A percentile compares a stretch with the other conserved stretches of the same genome.
These are phyloP conservation scores for Neospermospora avenae DNA, from an alignment of 2,329 filamentous ascomycete genomes.

Conservation along the genomic window DNA sequence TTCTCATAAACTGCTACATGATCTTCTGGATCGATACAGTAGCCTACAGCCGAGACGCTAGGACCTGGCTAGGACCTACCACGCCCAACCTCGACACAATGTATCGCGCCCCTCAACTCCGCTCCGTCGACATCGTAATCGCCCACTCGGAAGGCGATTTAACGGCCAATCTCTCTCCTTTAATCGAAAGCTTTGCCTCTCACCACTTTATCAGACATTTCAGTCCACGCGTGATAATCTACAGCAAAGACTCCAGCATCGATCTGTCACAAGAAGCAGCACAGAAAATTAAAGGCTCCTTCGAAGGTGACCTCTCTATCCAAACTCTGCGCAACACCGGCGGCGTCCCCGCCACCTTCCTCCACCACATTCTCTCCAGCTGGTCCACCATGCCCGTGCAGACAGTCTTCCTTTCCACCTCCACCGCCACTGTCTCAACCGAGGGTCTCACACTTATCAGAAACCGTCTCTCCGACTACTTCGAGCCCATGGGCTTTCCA, in stretches of 20 bases:
- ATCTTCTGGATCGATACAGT: constrained; percentile 29
- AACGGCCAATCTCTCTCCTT: constrained; percentile 15
- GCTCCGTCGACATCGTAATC: constrained; percentile 30
- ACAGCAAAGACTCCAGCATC: constrained; percentile 28
- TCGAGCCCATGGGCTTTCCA: constrained; percentile 34
- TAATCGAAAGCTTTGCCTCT: constrained; percentile 22
- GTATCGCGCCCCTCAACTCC: constrained; percentile 25
- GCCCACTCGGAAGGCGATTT: constrained; percentile 29
- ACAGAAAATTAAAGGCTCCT: constrained; percentile 8
- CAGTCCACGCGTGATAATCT: constrained; percentile 26
- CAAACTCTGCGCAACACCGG: constrained; percentile 39
- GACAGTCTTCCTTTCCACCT: constrained; percentile 43
- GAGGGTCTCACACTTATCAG: constrained; percentile 6
- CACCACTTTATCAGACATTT: constrained; percentile 13
- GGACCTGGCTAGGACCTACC: constrained; percentile 21
- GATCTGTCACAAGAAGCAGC: constrained; percentile 4
- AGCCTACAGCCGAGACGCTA: constrained; percentile 22
- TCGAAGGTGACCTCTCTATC: constrained; percentile 23
- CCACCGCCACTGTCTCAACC: constrained; percentile 2
- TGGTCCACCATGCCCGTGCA: constrained; percentile 45
- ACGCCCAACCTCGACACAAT: constrained; percentile 22
- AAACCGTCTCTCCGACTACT: constrained; percentile 22
- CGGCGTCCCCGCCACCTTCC: constrained; percentile 44
- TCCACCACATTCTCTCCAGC: constrained; percentile 42
- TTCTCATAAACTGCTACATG: constrained; percentile 22